Conservation (phyloP, 768 basidiomycete genomes). For the Boletus rufocinnamomeus region DNA sequence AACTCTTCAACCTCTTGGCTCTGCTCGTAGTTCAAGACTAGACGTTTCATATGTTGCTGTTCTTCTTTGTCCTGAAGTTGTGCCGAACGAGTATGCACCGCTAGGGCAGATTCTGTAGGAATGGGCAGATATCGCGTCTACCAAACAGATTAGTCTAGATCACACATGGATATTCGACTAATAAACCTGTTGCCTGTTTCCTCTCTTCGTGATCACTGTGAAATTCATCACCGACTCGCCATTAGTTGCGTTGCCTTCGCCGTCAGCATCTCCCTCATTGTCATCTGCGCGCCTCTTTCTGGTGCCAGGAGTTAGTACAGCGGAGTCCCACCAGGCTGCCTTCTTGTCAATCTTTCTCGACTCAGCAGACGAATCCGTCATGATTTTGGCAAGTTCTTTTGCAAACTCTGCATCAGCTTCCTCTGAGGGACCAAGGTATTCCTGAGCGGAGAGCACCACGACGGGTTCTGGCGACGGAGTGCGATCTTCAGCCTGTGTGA, state of each 20-base stretch:
- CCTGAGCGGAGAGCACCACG: conserved; percentile 69
- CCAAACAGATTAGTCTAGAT: conserved; percentile 12
- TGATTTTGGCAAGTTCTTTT: conserved; percentile 93
- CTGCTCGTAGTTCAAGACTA: conserved; percentile 90
- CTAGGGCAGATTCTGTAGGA: conserved; percentile 84
- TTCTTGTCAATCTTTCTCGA: conserved; percentile 87
- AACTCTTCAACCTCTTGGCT: conserved; percentile 84
- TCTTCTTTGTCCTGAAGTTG: conserved; percentile 95
- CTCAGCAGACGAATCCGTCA: conserved; percentile 84
- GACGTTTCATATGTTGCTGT: conserved; percentile 94
- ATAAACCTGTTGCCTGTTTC: conserved; percentile 85
- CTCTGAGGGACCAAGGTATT: conserved; percentile 78
- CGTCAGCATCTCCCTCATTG: conserved; percentile 51
- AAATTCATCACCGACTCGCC: conserved; percentile 74
- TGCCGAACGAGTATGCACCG: conserved; percentile 86
- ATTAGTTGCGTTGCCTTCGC: conserved; percentile 35
- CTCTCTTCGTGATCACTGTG: conserved; percentile 88
- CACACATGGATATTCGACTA: conserved; percentile 3
- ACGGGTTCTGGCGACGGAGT: conserved; percentile 83
- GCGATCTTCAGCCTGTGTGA: conserved; percentile 55
- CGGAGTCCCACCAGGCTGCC: conserved; percentile 88
- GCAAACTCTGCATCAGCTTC: conserved; percentile 94
- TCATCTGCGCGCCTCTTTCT: conserved; percentile 70
- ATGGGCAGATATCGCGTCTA: conserved; percentile 88
- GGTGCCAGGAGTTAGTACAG: conserved; percentile 65